A percentile compares a stretch with the other conserved stretches of the same genome.
phyloP scores from a whole-genome alignment of 2,329 filamentous ascomycete genomes.

The Lecanicillium sp. region DNA sequence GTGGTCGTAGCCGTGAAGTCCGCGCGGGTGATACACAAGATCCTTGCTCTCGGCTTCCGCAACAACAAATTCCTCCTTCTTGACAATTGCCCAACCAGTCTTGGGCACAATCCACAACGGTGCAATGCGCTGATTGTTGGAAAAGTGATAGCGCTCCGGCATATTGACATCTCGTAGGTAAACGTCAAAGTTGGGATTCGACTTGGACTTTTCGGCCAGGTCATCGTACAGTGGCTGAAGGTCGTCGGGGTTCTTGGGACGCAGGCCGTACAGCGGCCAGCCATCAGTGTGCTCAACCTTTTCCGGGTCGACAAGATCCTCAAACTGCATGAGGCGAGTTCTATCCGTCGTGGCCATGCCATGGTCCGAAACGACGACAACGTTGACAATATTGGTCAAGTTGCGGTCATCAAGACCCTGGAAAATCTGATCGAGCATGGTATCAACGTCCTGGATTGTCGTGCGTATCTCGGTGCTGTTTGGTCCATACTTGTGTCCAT shows the following conservation, averaged over 20 bases:
- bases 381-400: slow-evolving; percentile 80
- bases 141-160: slow-evolving; percentile 89
- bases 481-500: slow-evolving; percentile 82
- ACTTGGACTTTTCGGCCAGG: slow-evolving; percentile 45
- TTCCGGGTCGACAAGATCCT: slow-evolving; percentile 72
- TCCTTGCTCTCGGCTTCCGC: slow-evolving; percentile 53
- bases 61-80: slow-evolving; percentile 69
- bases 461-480: slow-evolving; percentile 85
- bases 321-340: slow-evolving; percentile 74
- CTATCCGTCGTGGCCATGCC: slow-evolving; percentile 93
- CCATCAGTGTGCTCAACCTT: slow-evolving; percentile 82
- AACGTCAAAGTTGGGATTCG: slow-evolving; percentile 68
- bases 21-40: slow-evolving; percentile 66
- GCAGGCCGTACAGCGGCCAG: slow-evolving; percentile 86
- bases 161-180: slow-evolving; percentile 82
- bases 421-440: slow-evolving; percentile 72
- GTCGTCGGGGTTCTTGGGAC: slow-evolving; percentile 63
- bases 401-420: slow-evolving; percentile 71
- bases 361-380: slow-evolving; percentile 94
- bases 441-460: slow-evolving; percentile 73
- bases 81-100: slow-evolving; percentile 86
- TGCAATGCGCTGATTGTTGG: slow-evolving; percentile 79
- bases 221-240: slow-evolving; percentile 59
- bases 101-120: slow-evolving; percentile 92
- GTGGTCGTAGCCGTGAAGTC: slow-evolving; percentile 91